Evolutionary conservation across 148 eudicot species (phyloP).

Genomic region (Fagopyrum homotropicum): DNA sequence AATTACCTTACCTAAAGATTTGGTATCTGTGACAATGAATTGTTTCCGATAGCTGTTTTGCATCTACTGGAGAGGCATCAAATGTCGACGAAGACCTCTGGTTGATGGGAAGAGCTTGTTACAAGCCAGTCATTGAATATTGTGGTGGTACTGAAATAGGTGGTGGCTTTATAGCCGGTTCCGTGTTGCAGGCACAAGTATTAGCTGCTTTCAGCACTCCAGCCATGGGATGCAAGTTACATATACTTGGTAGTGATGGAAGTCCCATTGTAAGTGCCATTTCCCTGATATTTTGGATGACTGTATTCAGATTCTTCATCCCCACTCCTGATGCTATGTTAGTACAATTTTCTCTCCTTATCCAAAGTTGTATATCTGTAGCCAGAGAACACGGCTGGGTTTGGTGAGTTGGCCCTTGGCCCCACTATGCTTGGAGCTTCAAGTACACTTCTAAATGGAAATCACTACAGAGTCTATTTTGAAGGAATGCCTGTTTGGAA

Average conservation of each 20-base stretch:
- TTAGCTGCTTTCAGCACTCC: constrained; percentile 94
- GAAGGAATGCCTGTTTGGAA: constrained; percentile 85
- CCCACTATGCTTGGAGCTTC: constrained; percentile 92
- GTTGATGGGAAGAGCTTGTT: constrained; percentile 90
- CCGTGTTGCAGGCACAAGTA: constrained; percentile 77
- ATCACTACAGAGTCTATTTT: constrained; percentile 78
- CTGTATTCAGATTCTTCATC: not conserved
- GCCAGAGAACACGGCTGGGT: constrained; percentile 62
- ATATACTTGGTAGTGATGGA: constrained; percentile 66
- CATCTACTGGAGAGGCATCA: constrained; percentile 97
- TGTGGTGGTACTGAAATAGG: constrained; percentile 99
- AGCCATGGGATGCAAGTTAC: constrained; percentile 75
- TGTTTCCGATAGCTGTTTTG: constrained; percentile 53
- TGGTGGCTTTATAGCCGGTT: constrained; percentile 82
- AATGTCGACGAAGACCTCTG: constrained; percentile 87
- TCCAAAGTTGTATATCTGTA: constrained; percentile 17
- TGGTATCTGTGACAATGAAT: not conserved
- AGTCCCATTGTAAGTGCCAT: constrained; percentile 58
- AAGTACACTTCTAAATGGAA: constrained; percentile 70
- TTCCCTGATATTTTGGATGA: constrained; percentile 9
- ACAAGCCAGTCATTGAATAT: constrained; percentile 88
- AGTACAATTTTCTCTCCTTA: no score
- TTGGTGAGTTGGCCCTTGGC: constrained; percentile 88
- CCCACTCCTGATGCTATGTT: not conserved
- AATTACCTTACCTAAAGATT: not conserved